Evolutionary conservation across 2,329 filamentous ascomycete genomes (phyloP).

Genomic region (Alternaria metachromatica): DNA sequence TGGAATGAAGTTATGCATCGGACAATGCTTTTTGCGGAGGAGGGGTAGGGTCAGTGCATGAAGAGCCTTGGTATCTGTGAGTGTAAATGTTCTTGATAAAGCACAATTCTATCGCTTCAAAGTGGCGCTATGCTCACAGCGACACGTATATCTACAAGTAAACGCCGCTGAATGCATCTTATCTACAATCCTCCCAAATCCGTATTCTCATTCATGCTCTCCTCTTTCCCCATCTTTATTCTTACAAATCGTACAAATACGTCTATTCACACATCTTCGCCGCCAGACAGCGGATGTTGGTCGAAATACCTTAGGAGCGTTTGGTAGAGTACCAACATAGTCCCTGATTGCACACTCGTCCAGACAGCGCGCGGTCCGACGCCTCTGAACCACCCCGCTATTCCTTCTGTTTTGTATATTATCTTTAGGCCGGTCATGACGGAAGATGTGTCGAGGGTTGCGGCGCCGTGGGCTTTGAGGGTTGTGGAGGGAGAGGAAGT

Average conservation of each 20-base stretch:
- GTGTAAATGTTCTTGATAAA: not conserved
- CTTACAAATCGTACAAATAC: not conserved
- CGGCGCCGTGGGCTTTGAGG: slow-evolving; percentile 77
- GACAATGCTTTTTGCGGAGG: not conserved
- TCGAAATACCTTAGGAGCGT: slow-evolving; percentile 81
- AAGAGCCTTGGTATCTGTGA: not conserved
- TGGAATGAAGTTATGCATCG: not conserved
- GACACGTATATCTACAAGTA: not conserved
- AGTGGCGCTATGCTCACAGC: not conserved
- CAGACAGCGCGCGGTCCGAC: slow-evolving; percentile 92
- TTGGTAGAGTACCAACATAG: slow-evolving; percentile 96
- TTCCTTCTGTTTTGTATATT: slow-evolving; percentile 88
- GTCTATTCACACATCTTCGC: slow-evolving; percentile 23
- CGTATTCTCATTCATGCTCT: not conserved
- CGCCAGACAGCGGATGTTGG: slow-evolving; percentile 48
- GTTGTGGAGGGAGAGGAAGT: slow-evolving; percentile 89
- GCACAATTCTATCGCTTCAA: slow-evolving; percentile 13
- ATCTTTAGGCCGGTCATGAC: slow-evolving; percentile 82
- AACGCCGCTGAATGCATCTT: slow-evolving; percentile 14
- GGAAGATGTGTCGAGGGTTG: slow-evolving; percentile 85
- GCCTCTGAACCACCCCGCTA: slow-evolving; percentile 91
- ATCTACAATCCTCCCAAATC: not conserved
- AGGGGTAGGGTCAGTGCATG: not conserved
- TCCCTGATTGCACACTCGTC: slow-evolving; percentile 96
- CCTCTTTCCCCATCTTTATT: not conserved